Evolutionary conservation across 305 asterid genomes (phyloP).

Genomic region (Fraxinus velutina): DNA sequence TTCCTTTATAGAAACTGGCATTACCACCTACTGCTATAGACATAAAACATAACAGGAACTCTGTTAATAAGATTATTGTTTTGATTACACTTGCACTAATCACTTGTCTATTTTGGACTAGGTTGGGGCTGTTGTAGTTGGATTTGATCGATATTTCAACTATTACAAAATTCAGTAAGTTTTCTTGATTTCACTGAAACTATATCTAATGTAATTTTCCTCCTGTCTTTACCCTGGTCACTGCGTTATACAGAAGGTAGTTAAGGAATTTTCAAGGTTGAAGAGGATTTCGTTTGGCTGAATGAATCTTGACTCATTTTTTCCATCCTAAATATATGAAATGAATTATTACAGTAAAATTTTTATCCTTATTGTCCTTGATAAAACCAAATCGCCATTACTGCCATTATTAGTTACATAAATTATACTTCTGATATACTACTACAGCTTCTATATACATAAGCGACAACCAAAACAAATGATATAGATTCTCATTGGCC

Average conservation of each 20-base stretch:
- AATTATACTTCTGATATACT: background rate
- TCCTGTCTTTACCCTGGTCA: background rate
- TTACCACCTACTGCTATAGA: background rate
- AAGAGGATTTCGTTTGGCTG: background rate
- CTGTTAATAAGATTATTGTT: conserved; percentile 3
- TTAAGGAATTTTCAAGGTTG: background rate
- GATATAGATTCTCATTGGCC: background rate
- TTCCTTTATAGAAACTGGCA: background rate
- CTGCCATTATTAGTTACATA: background rate
- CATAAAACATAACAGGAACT: conserved; percentile 5
- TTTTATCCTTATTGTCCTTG: background rate
- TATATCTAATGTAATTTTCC: background rate
- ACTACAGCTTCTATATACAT: background rate
- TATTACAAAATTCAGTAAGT: conserved; percentile 94
- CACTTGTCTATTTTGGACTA: conserved; percentile 28
- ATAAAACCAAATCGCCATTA: background rate
- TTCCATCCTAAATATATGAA: background rate
- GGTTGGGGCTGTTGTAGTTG: conserved; percentile 99
- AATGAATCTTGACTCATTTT: background rate
- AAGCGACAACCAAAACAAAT: background rate
- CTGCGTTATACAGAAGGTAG: background rate
- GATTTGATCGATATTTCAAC: conserved; percentile 96
- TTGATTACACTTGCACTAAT: conserved; percentile 10
- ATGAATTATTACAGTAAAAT: background rate
- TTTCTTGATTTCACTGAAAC: conserved; percentile 15